These are phyloP conservation scores for Casuarina cunninghamiana DNA, from an alignment of 306 rosid genomes.

Conservation along the genomic window DNA sequence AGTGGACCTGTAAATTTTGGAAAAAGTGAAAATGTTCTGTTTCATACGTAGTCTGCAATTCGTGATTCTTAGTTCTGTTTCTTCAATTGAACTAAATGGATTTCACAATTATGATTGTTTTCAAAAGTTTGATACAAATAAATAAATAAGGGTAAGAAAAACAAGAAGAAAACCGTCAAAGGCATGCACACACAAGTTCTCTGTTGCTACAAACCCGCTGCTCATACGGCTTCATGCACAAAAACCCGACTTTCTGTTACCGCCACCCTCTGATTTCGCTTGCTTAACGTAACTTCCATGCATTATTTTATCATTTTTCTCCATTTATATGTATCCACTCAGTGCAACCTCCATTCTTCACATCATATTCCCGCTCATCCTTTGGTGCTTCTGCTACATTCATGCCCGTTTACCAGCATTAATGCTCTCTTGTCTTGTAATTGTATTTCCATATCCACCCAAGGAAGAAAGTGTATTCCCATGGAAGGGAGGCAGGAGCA, in stretches of 20 bases:
- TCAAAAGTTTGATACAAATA: background rate
- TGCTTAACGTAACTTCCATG: background rate
- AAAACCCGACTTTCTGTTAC: slow-evolving; percentile 11
- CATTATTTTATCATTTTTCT: background rate
- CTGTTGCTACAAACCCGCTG: slow-evolving; percentile 16
- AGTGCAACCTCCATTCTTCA: background rate
- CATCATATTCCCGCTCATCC: background rate
- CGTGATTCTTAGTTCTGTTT: too few relatives aligned
- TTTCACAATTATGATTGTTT: background rate
- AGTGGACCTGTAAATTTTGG: background rate
- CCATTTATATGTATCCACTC: background rate
- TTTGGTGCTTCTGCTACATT: background rate
- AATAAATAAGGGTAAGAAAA: background rate
- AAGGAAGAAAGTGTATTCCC: background rate
- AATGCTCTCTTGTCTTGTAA: background rate
- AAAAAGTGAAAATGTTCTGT: background rate
- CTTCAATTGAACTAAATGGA: background rate
- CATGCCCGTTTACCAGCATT: too few relatives aligned
- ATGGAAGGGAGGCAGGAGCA: slow-evolving; percentile 17
- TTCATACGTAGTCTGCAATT: background rate
- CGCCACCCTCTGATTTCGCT: background rate
- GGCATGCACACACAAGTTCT: background rate
- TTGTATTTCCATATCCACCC: too few relatives aligned
- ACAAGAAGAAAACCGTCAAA: background rate
- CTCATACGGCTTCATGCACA: slow-evolving; percentile 21